Conservation (phyloP, 1,139 yeast species). For the Geotrichum klebahnii region DNA sequence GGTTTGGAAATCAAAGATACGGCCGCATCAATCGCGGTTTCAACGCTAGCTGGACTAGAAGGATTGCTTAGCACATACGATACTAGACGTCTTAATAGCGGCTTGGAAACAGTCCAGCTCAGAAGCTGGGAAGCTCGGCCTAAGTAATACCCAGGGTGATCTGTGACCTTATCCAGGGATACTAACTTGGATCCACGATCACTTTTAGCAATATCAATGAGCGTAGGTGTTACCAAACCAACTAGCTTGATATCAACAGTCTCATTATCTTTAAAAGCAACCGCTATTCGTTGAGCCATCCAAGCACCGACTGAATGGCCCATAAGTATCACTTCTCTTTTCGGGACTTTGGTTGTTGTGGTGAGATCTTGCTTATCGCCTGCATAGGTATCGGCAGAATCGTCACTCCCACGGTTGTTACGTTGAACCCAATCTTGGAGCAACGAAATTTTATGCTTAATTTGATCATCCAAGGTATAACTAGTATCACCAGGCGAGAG, state of each 20-base stretch:
- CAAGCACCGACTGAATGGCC: slow-evolving; percentile 65
- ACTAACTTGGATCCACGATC: slow-evolving; percentile 47
- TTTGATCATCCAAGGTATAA: slow-evolving; percentile 49
- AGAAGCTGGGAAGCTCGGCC: slow-evolving; percentile 24
- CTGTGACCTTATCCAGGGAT: slow-evolving; percentile 27
- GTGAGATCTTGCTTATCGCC: background rate
- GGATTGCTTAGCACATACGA: slow-evolving; percentile 25
- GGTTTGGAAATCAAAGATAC: slow-evolving; percentile 43
- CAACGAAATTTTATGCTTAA: slow-evolving; percentile 48
- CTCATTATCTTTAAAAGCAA: slow-evolving; percentile 24
- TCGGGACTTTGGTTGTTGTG: slow-evolving; percentile 21
- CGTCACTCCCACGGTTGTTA: slow-evolving; percentile 14
- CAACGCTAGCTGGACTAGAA: too few relatives aligned
- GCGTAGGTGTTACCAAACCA: slow-evolving; percentile 65
- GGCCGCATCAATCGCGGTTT: slow-evolving; percentile 47
- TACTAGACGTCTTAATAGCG: slow-evolving; percentile 22
- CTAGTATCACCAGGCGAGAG: slow-evolving; percentile 27
- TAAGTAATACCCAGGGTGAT: slow-evolving; percentile 16
- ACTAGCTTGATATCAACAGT: slow-evolving; percentile 39
- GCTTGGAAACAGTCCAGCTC: slow-evolving; percentile 27
- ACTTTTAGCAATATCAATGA: slow-evolving; percentile 53
- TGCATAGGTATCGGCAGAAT: background rate
- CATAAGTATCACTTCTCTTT: slow-evolving; percentile 47
- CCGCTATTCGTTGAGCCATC: slow-evolving; percentile 50
- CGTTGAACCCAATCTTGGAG: slow-evolving; percentile 36